Base-by-base conservation (phyloP, 805 yeast genomes). In the Wickerhamiella sorbophila region DNA sequence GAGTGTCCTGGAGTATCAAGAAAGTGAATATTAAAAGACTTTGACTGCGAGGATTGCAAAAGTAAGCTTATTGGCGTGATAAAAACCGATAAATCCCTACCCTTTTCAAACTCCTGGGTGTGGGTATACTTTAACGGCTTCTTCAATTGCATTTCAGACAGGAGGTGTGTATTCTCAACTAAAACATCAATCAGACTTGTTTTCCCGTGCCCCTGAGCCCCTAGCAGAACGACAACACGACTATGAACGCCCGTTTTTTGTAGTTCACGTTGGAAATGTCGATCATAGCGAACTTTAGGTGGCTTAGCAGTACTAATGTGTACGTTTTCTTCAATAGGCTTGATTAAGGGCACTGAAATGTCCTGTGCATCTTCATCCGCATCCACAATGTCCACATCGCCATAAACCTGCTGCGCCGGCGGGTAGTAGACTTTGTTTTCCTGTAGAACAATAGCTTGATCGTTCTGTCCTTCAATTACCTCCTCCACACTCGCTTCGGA, bases 1-100 rank as follows among this genome's bases (percentile, higher is more conserved):
- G 73, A 71, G 59, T 91, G 97, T 0, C 99, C 99, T 0, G 99
- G 99, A 0, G 94, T 66, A 53, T 93, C 99, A 1, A 85, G 49
- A 1, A 87, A 47, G 52, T 80, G 83, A 17, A 77, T 52, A 0
- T 74, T 72, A 15, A 63, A 59, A 0, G 94, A 77, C 46, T 71
- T 73, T 1, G 66, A 71, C 14, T 60, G 60, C 22, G 72, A 47
- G 53, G 74, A 74, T 0, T 70, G 72, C 14, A 79, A 57, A 5
- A 87, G 56, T 8, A 83, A 50, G 0, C 88, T 64, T 48, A 80
- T 67, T 0, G 84, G 76, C 1, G 78, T 62, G 1, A 79, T 40
- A 51, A 77, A 77, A 14, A 84, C 67, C 1, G 93, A 67, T 4
- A 84, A 48, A 0, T 86, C 87, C 45, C 95, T 63, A 33, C 75